phyloP scores from a whole-genome alignment of 352 stramenopile species.

The Phytophthora ramorum region DNA sequence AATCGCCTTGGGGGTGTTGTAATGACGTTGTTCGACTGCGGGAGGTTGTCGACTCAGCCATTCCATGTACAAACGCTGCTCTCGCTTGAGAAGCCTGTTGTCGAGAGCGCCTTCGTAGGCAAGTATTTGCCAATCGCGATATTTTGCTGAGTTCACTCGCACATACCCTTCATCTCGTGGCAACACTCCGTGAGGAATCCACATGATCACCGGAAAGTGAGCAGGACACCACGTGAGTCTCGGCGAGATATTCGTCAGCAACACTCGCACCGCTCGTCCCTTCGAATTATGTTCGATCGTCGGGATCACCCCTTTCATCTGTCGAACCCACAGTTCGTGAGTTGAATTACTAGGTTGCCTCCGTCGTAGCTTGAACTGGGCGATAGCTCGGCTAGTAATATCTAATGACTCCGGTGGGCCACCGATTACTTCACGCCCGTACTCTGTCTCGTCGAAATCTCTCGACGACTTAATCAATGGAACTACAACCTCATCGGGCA shows the following conservation, averaged over 20 bases:
- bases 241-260: neutral
- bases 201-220: neutral
- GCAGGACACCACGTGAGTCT: neutral
- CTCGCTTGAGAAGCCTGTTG: neutral
- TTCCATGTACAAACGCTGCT: neutral
- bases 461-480: too few relatives aligned
- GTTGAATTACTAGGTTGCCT: neutral
- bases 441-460: neutral
- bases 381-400: neutral
- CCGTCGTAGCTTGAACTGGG: neutral
- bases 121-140: neutral
- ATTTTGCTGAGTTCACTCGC: neutral
- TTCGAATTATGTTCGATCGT: neutral
- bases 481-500: too few relatives aligned
- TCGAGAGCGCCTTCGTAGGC: neutral
- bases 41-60: neutral
- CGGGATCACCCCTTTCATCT: neutral
- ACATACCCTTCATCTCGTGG: neutral
- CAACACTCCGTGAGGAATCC: neutral
- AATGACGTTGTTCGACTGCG: too few relatives aligned
- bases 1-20: too few relatives aligned
- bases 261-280: neutral
- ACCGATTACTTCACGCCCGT: neutral
- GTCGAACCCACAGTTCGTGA: neutral
- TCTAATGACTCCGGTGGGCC: neutral